A percentile compares a stretch with the other conserved stretches of the same genome.
These are phyloP conservation scores for Hymenotorrendiella dingleyae DNA, from an alignment of 2,329 filamentous ascomycete species.

Conservation along the genomic window DNA sequence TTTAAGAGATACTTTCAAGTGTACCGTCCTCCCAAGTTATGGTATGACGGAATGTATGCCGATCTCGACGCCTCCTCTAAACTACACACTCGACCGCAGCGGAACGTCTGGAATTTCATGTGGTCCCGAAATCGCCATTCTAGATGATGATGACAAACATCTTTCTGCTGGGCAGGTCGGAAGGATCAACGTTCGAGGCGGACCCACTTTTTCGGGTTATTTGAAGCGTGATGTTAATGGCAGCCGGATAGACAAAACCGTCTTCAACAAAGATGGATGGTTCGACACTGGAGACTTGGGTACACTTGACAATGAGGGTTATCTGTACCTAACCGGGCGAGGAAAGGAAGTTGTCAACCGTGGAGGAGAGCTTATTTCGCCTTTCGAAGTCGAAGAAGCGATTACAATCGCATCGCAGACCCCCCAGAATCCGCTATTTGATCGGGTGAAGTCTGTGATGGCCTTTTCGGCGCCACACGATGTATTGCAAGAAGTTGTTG, in stretches of 20 bases:
- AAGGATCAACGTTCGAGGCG: slow-evolving; percentile 45
- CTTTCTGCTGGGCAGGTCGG: slow-evolving; percentile 35
- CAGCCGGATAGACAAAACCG: slow-evolving; percentile 34
- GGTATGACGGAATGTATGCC: slow-evolving; percentile 58
- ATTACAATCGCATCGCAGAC: slow-evolving; percentile 42
- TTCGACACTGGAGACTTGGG: slow-evolving; percentile 87
- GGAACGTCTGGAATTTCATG: slow-evolving; percentile 48
- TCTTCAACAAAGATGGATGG: slow-evolving; percentile 60
- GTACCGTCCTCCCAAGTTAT: slow-evolving; percentile 49
- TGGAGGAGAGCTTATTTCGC: slow-evolving; percentile 53
- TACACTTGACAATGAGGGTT: slow-evolving; percentile 65
- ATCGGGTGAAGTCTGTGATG: slow-evolving; percentile 42
- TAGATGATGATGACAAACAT: slow-evolving; percentile 36
- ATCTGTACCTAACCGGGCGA: slow-evolving; percentile 84
- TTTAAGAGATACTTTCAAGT: slow-evolving; percentile 45
- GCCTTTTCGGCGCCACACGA: slow-evolving; percentile 48
- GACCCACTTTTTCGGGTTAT: slow-evolving; percentile 46
- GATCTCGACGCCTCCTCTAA: slow-evolving; percentile 48
- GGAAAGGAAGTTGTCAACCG: slow-evolving; percentile 60
- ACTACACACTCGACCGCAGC: slow-evolving; percentile 44
- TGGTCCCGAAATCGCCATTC: slow-evolving; percentile 45
- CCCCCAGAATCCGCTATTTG: slow-evolving; percentile 38
- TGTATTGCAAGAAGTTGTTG: slow-evolving; percentile 51
- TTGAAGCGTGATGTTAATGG: too few relatives aligned
- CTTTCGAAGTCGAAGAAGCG: slow-evolving; percentile 53